These are phyloP conservation scores for Sphaerulina populicola DNA, from an alignment of 2,329 filamentous ascomycete genomes.

Conservation along the genomic window DNA sequence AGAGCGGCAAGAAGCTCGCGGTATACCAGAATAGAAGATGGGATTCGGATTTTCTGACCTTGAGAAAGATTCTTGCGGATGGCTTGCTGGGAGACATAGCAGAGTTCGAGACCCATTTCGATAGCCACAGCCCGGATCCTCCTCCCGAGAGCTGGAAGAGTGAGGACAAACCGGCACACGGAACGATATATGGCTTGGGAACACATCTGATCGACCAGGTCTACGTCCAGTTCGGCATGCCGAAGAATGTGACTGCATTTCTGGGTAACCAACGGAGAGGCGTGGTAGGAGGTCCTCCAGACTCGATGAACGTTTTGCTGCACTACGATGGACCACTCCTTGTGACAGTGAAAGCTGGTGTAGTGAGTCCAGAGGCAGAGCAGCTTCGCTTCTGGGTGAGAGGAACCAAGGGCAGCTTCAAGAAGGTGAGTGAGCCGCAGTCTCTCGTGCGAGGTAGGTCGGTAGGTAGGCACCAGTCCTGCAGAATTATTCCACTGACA, in stretches of 20 bases:
- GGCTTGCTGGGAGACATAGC: conserved; percentile 60
- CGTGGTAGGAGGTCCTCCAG: conserved; percentile 44
- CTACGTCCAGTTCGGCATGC: conserved; percentile 61
- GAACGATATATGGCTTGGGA: conserved; percentile 65
- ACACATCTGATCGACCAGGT: conserved; percentile 70
- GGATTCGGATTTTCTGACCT: conserved; percentile 68
- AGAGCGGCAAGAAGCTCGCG: conserved; percentile 37
- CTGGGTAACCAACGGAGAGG: conserved; percentile 59
- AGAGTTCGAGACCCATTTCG: conserved; percentile 74
- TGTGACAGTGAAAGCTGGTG: conserved; percentile 60
- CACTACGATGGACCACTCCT: conserved; percentile 57
- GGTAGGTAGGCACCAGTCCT: too few species aligned
- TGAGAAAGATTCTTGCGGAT: conserved; percentile 53
- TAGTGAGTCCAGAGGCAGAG: conserved; percentile 58
- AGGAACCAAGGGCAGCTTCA: conserved; percentile 65
- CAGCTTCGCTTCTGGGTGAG: conserved; percentile 72
- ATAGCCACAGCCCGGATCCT: conserved; percentile 57
- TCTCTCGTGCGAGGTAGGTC: neutral
- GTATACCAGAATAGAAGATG: conserved; percentile 58
- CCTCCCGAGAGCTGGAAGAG: conserved; percentile 57
- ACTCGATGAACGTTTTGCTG: conserved; percentile 54
- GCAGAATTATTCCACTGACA: neutral
- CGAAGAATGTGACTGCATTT: conserved; percentile 57
- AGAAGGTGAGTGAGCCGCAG: conserved; percentile 51
- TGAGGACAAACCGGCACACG: conserved; percentile 55